Percentiles rank a stretch among this genome's conserved stretches.
Evolutionary conservation across 2,329 filamentous ascomycete genomes (phyloP).

Genomic region (Phyllosticta citrichinensis): DNA sequence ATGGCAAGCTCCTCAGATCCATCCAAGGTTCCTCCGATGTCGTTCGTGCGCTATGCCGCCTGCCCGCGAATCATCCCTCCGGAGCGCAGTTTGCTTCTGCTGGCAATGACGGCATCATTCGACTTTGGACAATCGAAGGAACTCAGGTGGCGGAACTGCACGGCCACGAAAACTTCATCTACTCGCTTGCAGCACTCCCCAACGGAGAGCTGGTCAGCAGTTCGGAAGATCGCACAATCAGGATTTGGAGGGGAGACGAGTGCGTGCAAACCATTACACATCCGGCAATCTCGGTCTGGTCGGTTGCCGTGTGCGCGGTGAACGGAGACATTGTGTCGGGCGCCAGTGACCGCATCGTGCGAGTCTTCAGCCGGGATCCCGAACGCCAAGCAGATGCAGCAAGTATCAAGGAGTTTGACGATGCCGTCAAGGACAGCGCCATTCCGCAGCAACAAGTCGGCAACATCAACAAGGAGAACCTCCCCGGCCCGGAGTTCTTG

Average conservation of each 20-base stretch:
- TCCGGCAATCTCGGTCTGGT: conserved; percentile 93
- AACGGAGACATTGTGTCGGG: conserved; percentile 92
- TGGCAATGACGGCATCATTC: conserved; percentile 82
- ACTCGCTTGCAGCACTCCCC: conserved; percentile 67
- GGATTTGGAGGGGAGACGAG: conserved; percentile 72
- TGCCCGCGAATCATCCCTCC: conserved; percentile 66
- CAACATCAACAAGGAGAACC: conserved; percentile 76
- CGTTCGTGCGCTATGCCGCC: conserved; percentile 74
- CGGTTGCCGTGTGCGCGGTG: conserved; percentile 68
- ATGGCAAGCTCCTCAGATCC: conserved; percentile 53
- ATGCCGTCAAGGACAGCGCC: conserved; percentile 69
- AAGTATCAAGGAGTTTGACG: conserved; percentile 64
- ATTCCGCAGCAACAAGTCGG: conserved; percentile 78
- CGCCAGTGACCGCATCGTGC: conserved; percentile 75
- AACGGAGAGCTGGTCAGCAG: conserved; percentile 83
- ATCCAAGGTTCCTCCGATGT: conserved; percentile 68
- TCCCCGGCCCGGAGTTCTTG: conserved; percentile 82
- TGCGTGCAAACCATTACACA: conserved; percentile 95
- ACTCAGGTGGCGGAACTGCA: conserved; percentile 65
- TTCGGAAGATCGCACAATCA: conserved; percentile 87
- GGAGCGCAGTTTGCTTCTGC: conserved; percentile 91
- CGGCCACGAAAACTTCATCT: conserved; percentile 93
- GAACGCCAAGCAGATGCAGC: conserved; percentile 61
- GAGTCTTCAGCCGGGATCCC: conserved; percentile 67
- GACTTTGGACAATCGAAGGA: conserved; percentile 77